Evolutionary conservation across 1,284 basidiomycete species (phyloP).

Genomic region (Wolfiporia cocos): DNA sequence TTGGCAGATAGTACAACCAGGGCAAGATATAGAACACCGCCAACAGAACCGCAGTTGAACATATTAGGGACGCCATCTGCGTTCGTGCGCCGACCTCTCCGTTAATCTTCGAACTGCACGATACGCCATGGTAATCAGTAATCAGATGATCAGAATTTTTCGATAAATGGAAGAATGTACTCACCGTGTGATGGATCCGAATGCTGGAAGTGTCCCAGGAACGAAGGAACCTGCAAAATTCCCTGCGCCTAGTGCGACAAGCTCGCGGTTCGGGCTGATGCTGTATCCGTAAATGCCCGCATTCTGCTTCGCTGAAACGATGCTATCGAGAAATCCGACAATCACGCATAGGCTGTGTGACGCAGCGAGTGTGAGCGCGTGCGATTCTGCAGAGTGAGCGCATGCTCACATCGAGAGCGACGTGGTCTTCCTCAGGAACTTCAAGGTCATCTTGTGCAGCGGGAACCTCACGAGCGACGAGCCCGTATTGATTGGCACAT

Average conservation of each 20-base stretch:
- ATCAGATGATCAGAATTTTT: too few species aligned
- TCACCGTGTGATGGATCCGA: conserved; percentile 82
- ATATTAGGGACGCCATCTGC: conserved; percentile 84
- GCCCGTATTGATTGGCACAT: conserved; percentile 58
- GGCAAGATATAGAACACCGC: conserved; percentile 86
- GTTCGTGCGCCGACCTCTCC: conserved; percentile 83
- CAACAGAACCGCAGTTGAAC: conserved; percentile 69
- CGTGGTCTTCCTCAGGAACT: conserved; percentile 68
- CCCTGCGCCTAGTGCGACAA: conserved; percentile 80
- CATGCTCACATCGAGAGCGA: conserved; percentile 66
- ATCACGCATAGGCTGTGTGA: conserved; percentile 69
- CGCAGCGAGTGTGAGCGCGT: too few species aligned
- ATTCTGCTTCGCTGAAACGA: conserved; percentile 86
- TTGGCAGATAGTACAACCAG: conserved; percentile 72
- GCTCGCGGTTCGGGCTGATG: conserved; percentile 88
- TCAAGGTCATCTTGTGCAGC: conserved; percentile 49
- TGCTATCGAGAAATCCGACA: conserved; percentile 76
- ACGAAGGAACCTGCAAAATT: conserved; percentile 79
- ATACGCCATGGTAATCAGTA: too few species aligned
- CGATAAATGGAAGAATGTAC: conserved; percentile 4
- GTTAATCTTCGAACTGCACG: conserved; percentile 70
- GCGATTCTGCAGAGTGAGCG: too few species aligned
- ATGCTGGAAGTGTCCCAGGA: conserved; percentile 84
- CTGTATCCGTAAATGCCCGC: conserved; percentile 78
- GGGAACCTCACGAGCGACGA: conserved; percentile 65